These are phyloP conservation scores for Colletotrichum brevisporum DNA, from an alignment of 2,329 filamentous ascomycete genomes.

Conservation along the genomic window DNA sequence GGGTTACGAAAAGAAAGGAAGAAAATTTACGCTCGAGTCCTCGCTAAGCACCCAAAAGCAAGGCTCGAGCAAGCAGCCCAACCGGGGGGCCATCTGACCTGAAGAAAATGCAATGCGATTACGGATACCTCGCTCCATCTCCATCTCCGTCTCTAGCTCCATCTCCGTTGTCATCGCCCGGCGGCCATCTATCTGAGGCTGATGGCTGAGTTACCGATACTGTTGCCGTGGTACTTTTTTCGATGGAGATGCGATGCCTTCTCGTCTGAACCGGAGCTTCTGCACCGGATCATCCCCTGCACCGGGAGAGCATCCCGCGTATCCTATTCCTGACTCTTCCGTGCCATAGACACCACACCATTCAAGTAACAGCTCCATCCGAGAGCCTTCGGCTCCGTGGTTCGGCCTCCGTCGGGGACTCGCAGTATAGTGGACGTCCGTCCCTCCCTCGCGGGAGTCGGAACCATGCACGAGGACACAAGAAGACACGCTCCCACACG, in stretches of 20 bases:
- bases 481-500: neutral
- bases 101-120: neutral
- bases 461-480: neutral
- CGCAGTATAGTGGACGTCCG: neutral
- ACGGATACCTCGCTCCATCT: constrained; percentile 6
- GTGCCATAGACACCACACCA: neutral
- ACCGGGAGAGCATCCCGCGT: too few species aligned
- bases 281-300: too few species aligned
- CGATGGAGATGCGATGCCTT: neutral
- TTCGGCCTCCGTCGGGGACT: constrained; percentile 4
- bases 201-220: too few species aligned
- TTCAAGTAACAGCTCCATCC: too few species aligned
- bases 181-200: neutral
- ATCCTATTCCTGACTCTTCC: too few species aligned
- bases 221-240: neutral
- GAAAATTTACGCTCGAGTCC: too few species aligned
- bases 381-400: constrained; percentile 10
- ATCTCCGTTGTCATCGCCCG: neutral
- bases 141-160: neutral
- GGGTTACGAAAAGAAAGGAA: too few species aligned
- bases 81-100: neutral
- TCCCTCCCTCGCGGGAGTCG: neutral
- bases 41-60: too few species aligned
- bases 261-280: too few species aligned
- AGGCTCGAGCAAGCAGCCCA: too few species aligned